Conservation (phyloP, 306 rosid species). For the Quercus parvula region DNA sequence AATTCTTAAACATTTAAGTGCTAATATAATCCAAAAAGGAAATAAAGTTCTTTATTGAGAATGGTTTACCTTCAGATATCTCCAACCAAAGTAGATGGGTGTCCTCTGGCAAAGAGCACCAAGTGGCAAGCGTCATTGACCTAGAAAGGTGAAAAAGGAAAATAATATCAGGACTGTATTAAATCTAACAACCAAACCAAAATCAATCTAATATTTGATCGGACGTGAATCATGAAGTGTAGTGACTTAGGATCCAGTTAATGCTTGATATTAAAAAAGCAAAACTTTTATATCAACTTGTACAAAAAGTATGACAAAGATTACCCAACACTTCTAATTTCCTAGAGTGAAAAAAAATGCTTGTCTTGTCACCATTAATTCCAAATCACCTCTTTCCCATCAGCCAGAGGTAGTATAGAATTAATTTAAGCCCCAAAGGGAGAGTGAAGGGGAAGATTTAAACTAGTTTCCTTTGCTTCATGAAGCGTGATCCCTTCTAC, state of each 20-base stretch:
- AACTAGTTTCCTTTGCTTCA: too few relatives aligned
- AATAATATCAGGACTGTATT: constrained; percentile 19
- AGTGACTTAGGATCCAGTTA: not conserved
- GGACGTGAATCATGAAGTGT: not conserved
- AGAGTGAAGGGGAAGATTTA: too few relatives aligned
- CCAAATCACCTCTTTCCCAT: not conserved
- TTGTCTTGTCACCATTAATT: not conserved
- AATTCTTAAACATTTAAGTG: not conserved
- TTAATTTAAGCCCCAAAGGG: too few relatives aligned
- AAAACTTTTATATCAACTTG: not conserved
- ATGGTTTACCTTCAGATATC: constrained; percentile 73
- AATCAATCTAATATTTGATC: not conserved
- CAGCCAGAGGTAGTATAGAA: too few relatives aligned
- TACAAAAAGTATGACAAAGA: not conserved
- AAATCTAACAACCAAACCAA: constrained; percentile 6
- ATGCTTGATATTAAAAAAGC: not conserved
- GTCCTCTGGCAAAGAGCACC: constrained; percentile 44
- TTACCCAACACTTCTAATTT: not conserved
- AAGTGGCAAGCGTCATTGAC: constrained; percentile 57
- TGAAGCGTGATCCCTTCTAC: too few relatives aligned
- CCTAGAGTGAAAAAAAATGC: not conserved
- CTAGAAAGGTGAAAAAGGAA: constrained; percentile 32
- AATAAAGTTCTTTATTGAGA: not conserved
- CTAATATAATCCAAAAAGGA: not conserved
- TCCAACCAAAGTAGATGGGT: constrained; percentile 71